A percentile compares a stretch with the other conserved stretches of the same genome.
phyloP scores from a whole-genome alignment of 2,329 filamentous ascomycete genomes.

The Colletotrichum ledebouriae region DNA sequence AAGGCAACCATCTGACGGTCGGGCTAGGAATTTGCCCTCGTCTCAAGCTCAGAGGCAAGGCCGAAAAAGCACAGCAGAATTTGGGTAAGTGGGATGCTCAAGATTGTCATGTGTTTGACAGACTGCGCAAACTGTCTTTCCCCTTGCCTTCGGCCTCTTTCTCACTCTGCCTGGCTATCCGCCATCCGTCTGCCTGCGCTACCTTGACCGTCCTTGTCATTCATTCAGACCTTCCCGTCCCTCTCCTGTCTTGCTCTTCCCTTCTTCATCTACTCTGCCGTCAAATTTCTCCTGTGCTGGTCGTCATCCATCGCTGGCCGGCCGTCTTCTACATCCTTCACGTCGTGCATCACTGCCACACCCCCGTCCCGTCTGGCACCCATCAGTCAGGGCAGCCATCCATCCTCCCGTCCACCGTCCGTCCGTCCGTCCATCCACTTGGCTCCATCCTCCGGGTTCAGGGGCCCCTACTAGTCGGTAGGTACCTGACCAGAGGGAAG shows the following conservation, averaged over 20 bases:
- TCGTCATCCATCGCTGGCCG: not conserved
- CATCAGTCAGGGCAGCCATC: slow-evolving; percentile 30
- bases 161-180: slow-evolving; percentile 2
- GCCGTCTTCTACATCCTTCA: not conserved
- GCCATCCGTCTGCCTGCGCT: slow-evolving; percentile 12
- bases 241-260: slow-evolving; percentile 47
- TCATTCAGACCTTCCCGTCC: slow-evolving; percentile 16
- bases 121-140: slow-evolving; percentile 18
- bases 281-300: not conserved
- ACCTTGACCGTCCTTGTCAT: not conserved
- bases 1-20: not conserved
- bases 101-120: slow-evolving; percentile 26
- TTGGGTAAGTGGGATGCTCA: slow-evolving; percentile 22
- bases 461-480: slow-evolving; percentile 13
- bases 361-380: slow-evolving; percentile 25
- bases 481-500: slow-evolving; percentile 6
- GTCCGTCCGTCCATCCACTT: slow-evolving; percentile 20
- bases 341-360: slow-evolving; percentile 17
- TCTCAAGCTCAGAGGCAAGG: slow-evolving; percentile 7
- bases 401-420: slow-evolving; percentile 29
- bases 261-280: slow-evolving; percentile 26
- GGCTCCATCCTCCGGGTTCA: slow-evolving; percentile 30
- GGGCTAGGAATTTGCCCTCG: slow-evolving; percentile 4
- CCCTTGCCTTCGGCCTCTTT: not conserved
- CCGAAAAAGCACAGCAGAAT: not conserved